These are phyloP conservation scores for Oryza punctata DNA, from an alignment of 176 grass and related monocot genomes.

Conservation along the genomic window DNA sequence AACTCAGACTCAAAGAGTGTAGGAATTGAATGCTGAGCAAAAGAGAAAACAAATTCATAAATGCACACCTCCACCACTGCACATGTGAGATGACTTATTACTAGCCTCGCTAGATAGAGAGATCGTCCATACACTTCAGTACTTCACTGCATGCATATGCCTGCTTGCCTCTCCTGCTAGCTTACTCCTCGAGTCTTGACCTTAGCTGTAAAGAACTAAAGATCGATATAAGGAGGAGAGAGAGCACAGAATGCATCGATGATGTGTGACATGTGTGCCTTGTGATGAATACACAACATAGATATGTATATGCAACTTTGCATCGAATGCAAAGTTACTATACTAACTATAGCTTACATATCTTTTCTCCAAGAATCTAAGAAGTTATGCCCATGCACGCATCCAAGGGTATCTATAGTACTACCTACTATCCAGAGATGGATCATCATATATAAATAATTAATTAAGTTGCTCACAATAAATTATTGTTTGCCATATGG, in stretches of 20 bases:
- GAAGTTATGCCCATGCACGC: slow-evolving; percentile 1
- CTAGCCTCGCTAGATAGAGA: slow-evolving; percentile 25
- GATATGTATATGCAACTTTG: not conserved
- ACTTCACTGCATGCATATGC: slow-evolving; percentile 31
- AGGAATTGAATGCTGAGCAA: slow-evolving; percentile 54
- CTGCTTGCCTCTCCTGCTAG: slow-evolving; percentile 7
- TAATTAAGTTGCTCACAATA: not conserved
- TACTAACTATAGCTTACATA: not conserved
- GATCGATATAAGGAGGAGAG: slow-evolving; percentile 14
- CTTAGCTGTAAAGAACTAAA: slow-evolving; percentile 42
- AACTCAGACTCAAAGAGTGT: slow-evolving; percentile 31
- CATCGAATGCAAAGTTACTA: not conserved
- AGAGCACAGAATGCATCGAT: slow-evolving; percentile 7
- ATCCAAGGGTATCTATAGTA: slow-evolving; percentile 1
- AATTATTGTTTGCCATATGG: slow-evolving; percentile 6
- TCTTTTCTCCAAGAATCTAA: slow-evolving; percentile 17
- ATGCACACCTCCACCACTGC: slow-evolving; percentile 44
- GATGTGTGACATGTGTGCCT: slow-evolving; percentile 31
- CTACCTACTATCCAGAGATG: not conserved
- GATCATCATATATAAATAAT: no score
- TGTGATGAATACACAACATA: not conserved
- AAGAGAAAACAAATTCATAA: slow-evolving; percentile 47
- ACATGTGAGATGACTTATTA: slow-evolving; percentile 52
- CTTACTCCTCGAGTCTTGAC: slow-evolving; percentile 19
- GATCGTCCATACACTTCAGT: slow-evolving; percentile 19